phyloP scores from a whole-genome alignment of 495 filamentous ascomycete genomes.

The Penicillium macrosclerotiorum region DNA sequence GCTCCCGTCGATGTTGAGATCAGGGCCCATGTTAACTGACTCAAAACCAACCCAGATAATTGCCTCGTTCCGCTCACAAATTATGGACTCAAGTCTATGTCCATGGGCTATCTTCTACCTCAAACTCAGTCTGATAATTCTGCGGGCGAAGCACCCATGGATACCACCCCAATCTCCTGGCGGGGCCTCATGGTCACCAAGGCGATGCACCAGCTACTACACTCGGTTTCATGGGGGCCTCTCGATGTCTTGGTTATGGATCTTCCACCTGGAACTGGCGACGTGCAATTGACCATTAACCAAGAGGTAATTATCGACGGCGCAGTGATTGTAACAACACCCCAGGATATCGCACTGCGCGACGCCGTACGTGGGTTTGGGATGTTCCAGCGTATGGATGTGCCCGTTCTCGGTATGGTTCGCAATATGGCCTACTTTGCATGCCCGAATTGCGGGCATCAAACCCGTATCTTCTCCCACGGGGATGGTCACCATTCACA shows the following conservation, averaged over 20 bases:
- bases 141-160: slow-evolving; percentile 42
- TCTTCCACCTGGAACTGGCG: slow-evolving; percentile 90
- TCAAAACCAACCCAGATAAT: slow-evolving; percentile 60
- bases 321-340: slow-evolving; percentile 88
- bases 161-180: slow-evolving; percentile 86
- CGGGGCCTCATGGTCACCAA: slow-evolving; percentile 97
- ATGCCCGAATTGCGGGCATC: slow-evolving; percentile 72
- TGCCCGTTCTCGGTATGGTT: slow-evolving; percentile 84
- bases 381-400: slow-evolving; percentile 82
- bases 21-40: neutral
- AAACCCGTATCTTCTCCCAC: slow-evolving; percentile 74
- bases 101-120: slow-evolving; percentile 87
- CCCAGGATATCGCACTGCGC: slow-evolving; percentile 83
- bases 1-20: neutral
- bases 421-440: slow-evolving; percentile 91
- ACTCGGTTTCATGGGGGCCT: slow-evolving; percentile 87
- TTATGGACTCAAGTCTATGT: slow-evolving; percentile 97
- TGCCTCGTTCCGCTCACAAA: slow-evolving; percentile 86
- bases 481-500: slow-evolving; percentile 32
- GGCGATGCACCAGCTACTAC: slow-evolving; percentile 89
- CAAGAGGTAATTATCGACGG: slow-evolving; percentile 88
- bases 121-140: slow-evolving; percentile 26
- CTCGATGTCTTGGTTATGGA: slow-evolving; percentile 87
- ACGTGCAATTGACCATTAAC: slow-evolving; percentile 88
- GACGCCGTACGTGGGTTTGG: slow-evolving; percentile 87